These are phyloP conservation scores for Vitis hybrid DNA, from an alignment of 177 flowering plant genomes.

Conservation along the genomic window DNA sequence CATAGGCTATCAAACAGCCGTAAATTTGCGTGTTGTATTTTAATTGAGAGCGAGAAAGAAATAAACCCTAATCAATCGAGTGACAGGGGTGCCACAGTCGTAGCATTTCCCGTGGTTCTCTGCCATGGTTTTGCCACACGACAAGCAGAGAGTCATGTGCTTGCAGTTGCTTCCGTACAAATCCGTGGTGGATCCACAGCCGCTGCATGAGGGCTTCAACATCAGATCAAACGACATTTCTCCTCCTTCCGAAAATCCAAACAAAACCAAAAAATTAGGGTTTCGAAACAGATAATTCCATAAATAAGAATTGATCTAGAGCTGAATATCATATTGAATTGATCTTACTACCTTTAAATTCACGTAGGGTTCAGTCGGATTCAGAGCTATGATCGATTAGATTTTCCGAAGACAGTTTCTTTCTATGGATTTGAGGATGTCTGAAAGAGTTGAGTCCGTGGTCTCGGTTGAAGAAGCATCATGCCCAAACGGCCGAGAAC, in stretches of 20 bases:
- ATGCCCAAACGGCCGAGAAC: too few relatives aligned
- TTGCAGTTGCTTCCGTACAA: conserved; percentile 95
- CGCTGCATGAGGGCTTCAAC: conserved; percentile 67
- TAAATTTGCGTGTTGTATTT: background rate
- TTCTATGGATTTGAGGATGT: too few relatives aligned
- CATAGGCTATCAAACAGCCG: too few relatives aligned
- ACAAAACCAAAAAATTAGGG: background rate
- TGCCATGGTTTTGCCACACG: conserved; percentile 84
- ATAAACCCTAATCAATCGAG: conserved; percentile 75
- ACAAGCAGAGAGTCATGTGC: conserved; percentile 87
- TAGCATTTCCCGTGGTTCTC: conserved; percentile 56
- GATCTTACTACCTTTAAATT: too few relatives aligned
- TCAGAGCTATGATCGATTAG: too few relatives aligned
- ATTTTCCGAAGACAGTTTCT: too few relatives aligned
- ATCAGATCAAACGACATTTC: conserved; percentile 75
- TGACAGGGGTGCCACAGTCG: conserved; percentile 73
- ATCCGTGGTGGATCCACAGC: conserved; percentile 66
- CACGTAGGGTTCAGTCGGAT: too few relatives aligned
- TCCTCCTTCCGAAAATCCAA: conserved; percentile 5
- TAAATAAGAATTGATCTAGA: background rate
- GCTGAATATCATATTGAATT: too few relatives aligned
- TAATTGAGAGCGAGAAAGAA: conserved; percentile 4
- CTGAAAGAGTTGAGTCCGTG: too few relatives aligned
- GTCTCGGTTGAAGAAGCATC: too few relatives aligned
- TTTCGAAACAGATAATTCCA: background rate